Conservation (phyloP, 2,329 filamentous ascomycete species). For the Exophiala alcalophila region DNA sequence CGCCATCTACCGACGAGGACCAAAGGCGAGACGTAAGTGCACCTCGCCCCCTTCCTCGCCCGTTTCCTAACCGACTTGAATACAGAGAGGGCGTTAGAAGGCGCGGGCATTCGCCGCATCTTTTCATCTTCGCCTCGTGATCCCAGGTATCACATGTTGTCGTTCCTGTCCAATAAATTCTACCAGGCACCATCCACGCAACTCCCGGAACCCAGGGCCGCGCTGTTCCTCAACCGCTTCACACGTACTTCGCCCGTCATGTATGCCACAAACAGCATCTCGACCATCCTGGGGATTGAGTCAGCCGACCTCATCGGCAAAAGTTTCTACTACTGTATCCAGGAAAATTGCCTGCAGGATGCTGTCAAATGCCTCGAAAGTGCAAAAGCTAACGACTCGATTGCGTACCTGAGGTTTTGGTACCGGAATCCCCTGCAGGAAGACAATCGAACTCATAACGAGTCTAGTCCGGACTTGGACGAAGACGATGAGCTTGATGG, state of each 20-base stretch:
- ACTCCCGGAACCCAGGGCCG: slow-evolving; percentile 75
- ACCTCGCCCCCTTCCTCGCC: not conserved
- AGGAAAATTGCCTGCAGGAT: slow-evolving; percentile 71
- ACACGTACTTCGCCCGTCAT: slow-evolving; percentile 78
- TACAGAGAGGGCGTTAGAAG: slow-evolving; percentile 71
- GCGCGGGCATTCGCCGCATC: slow-evolving; percentile 71
- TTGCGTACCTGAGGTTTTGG: slow-evolving; percentile 83
- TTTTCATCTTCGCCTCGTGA: slow-evolving; percentile 80
- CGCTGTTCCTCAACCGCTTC: slow-evolving; percentile 81
- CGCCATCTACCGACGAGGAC: slow-evolving; percentile 68
- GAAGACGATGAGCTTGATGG: slow-evolving; percentile 46
- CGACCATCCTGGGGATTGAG: slow-evolving; percentile 70
- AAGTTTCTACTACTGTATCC: slow-evolving; percentile 85
- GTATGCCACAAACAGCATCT: slow-evolving; percentile 76
- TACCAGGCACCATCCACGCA: slow-evolving; percentile 46
- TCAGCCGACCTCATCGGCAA: slow-evolving; percentile 68
- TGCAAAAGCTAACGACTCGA: slow-evolving; percentile 86
- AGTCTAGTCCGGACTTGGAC: slow-evolving; percentile 46
- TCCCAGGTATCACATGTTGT: slow-evolving; percentile 85
- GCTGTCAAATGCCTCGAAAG: slow-evolving; percentile 77
- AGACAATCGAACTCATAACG: slow-evolving; percentile 49
- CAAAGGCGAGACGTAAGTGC: slow-evolving; percentile 69
- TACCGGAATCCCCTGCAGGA: slow-evolving; percentile 69
- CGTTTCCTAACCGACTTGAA: slow-evolving; percentile 21
- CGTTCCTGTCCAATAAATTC: slow-evolving; percentile 80